Percentiles rank a stretch among this genome's conserved stretches.
Conservation (phyloP, 768 basidiomycete species). For the Neoboletus magnificus region DNA sequence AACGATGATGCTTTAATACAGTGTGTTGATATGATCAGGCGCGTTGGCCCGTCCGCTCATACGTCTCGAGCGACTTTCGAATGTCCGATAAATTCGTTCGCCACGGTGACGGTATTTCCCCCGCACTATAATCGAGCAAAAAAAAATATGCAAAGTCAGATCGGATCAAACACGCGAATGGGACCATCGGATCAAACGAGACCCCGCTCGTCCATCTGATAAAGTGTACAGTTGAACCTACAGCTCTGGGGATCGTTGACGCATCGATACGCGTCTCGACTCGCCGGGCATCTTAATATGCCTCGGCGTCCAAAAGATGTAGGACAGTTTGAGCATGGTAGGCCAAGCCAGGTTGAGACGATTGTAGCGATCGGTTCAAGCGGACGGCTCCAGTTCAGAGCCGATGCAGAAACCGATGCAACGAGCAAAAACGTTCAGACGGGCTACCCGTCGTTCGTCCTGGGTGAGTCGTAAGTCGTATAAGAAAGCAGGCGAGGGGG, state of each 20-base stretch:
- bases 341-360: not conserved
- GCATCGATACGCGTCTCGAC: constrained; percentile 16
- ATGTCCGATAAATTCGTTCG: constrained; percentile 28
- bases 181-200: not conserved
- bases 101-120: constrained; percentile 31
- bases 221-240: constrained; percentile 2
- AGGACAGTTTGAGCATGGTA: constrained; percentile 43
- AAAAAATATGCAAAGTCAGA: not conserved
- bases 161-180: constrained; percentile 1
- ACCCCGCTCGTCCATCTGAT: not conserved
- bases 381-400: too few species aligned
- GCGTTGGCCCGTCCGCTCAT: constrained; percentile 14
- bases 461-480: not conserved
- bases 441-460: not conserved
- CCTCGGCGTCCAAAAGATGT: constrained; percentile 52
- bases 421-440: not conserved
- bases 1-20: not conserved
- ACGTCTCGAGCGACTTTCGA: constrained; percentile 30
- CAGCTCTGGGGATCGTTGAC: constrained; percentile 27
- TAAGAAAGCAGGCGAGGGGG: not conserved
- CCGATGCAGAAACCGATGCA: not conserved
- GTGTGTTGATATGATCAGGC: constrained; percentile 7
- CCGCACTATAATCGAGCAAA: constrained; percentile 8
- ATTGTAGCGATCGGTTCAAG: not conserved
- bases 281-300: constrained; percentile 51